A percentile compares a stretch with the other conserved stretches of the same genome.
These are phyloP conservation scores for Phytophthora ramorum DNA, from an alignment of 352 stramenopile genomes.

Conservation along the genomic window DNA sequence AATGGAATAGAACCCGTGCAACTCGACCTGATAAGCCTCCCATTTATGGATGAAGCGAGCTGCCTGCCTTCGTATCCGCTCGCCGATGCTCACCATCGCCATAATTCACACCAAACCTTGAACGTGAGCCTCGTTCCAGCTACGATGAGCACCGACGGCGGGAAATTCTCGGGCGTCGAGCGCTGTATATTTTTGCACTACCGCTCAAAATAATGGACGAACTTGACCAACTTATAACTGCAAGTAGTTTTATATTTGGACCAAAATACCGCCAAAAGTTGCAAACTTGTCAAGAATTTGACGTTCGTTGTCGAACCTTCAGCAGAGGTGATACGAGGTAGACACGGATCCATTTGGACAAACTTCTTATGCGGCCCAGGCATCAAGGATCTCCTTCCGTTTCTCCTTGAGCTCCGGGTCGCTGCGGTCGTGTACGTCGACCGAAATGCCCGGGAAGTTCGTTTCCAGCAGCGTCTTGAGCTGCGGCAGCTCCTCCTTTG, in stretches of 20 bases:
- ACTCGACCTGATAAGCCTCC: slow-evolving; percentile 31
- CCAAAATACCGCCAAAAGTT: too few species aligned
- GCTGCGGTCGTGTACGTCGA: slow-evolving; percentile 30
- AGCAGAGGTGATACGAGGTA: too few species aligned
- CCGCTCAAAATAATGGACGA: neutral
- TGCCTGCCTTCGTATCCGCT: neutral
- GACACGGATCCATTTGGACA: neutral
- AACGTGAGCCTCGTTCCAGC: neutral
- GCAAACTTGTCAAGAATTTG: too few species aligned
- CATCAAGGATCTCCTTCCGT: slow-evolving; percentile 37
- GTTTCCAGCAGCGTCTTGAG: slow-evolving; percentile 36
- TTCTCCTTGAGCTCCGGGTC: slow-evolving; percentile 24
- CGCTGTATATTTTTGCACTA: neutral
- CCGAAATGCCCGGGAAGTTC: slow-evolving; percentile 40
- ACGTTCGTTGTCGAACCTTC: too few species aligned
- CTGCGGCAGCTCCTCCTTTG: slow-evolving; percentile 33
- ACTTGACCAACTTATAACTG: neutral
- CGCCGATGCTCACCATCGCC: neutral
- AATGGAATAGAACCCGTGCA: slow-evolving; percentile 26
- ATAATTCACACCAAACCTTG: neutral
- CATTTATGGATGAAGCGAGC: slow-evolving; percentile 24
- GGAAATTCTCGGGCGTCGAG: too few species aligned
- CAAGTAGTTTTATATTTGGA: too few species aligned
- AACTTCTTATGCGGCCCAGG: slow-evolving; percentile 22
- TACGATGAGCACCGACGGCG: neutral